Base-by-base conservation (phyloP, 2,329 filamentous ascomycete species). In the Fusarium hostae region DNA sequence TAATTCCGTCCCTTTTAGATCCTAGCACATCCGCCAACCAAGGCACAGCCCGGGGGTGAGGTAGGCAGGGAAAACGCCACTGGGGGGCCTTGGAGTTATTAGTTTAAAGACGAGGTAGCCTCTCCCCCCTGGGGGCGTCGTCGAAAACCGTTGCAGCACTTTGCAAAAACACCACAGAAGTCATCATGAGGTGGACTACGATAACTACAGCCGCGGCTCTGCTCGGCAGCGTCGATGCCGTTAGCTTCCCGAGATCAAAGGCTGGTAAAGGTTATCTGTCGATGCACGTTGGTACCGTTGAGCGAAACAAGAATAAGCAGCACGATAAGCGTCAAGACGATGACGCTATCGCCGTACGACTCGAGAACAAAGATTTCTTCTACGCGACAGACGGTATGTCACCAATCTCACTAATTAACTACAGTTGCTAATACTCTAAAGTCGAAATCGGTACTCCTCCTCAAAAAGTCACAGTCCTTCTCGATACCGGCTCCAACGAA, bases 401-500 rank as follows among this genome's bases (percentile, higher is more conserved):
- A 80, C 74, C n/a, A 1, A 1, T 4, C 24, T 2, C 28, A 0
- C 16, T 34, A 15, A 26, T 9, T 16, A 7, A 56, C 18, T 35
- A 22, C 40, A 48, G 30, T 22, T 48, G 30, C 18, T 57, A 35
- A 57, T 26, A 10, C 4, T 22, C 6, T 10, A 59, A 18, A 86
- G 84, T 86, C 43, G 77, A 79, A 30, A 79, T 86, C 30, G 85
- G 85, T 32, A 81, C 78, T 2, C 81, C 83, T 9, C 75, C 78
- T 2, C 85, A 87, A 68, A 78, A 73, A 15, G 78, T 86, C 39
- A 82, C 83, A 15, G 83, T 87, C 39, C 80, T 86, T 40, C 79
- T 87, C 59, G 85, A 87, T 65, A 87, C 85, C 1, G 86, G 86
- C 20, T 88, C 86, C 9, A 84, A 84, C 68, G 85, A 87, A 75